A percentile compares a stretch with the other conserved stretches of the same genome.
phyloP scores from a whole-genome alignment of 768 basidiomycete species.

The Kondoa malvinella region DNA sequence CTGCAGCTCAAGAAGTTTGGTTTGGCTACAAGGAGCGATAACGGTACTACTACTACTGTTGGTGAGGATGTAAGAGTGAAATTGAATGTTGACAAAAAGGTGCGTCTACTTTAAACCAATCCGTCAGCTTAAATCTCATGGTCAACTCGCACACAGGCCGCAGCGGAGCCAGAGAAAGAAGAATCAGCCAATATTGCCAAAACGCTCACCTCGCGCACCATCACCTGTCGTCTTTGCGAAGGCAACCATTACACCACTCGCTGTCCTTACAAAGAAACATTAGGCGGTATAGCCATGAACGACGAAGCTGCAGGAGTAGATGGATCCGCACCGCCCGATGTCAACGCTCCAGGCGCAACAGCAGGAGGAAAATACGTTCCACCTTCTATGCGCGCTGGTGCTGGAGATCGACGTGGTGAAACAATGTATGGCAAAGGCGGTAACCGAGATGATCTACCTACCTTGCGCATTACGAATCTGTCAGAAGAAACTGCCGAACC shows the following conservation, averaged over 20 bases:
- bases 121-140: not conserved
- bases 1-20: constrained; percentile 48
- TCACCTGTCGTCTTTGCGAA: constrained; percentile 82
- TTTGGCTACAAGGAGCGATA: constrained; percentile 70
- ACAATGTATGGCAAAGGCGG: constrained; percentile 48
- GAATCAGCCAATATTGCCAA: constrained; percentile 37
- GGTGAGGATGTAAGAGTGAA: constrained; percentile 55
- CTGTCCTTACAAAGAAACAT: constrained; percentile 92
- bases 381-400: constrained; percentile 63
- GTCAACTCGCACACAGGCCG: constrained; percentile 2
- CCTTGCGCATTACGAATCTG: constrained; percentile 90
- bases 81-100: constrained; percentile 43
- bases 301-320: not conserved
- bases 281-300: constrained; percentile 52
- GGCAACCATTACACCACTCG: constrained; percentile 96
- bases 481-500: constrained; percentile 87
- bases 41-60: constrained; percentile 74
- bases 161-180: constrained; percentile 25
- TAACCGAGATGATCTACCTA: constrained; percentile 77
- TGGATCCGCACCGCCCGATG: not conserved
- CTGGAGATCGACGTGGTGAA: constrained; percentile 53
- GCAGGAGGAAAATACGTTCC: constrained; percentile 75
- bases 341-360: constrained; percentile 23
- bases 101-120: constrained; percentile 30
- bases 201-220: constrained; percentile 49